These are phyloP conservation scores for Daldinia grandis DNA, from an alignment of 495 filamentous ascomycete genomes.

Conservation along the genomic window DNA sequence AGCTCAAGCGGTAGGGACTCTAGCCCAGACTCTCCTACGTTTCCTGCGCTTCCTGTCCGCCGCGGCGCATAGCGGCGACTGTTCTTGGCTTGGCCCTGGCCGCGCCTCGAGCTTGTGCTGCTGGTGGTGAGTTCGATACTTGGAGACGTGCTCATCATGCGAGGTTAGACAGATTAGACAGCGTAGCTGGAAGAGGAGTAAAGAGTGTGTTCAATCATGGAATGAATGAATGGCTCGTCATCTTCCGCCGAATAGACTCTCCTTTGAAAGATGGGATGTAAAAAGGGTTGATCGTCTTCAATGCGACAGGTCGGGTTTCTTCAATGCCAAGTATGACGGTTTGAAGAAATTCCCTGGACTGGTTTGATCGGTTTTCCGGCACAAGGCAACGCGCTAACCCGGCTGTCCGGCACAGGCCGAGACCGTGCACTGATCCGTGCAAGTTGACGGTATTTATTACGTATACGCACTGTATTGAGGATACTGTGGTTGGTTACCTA, in stretches of 20 bases:
- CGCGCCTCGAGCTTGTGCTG: slow-evolving; percentile 7
- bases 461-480: slow-evolving; percentile 4
- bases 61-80: slow-evolving; percentile 15
- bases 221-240: slow-evolving; percentile 39
- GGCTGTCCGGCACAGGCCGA: slow-evolving; percentile 45
- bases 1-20: slow-evolving; percentile 41
- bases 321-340: slow-evolving; percentile 41
- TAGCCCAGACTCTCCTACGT: slow-evolving; percentile 10
- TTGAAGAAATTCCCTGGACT: slow-evolving; percentile 37
- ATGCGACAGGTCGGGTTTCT: slow-evolving; percentile 33
- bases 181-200: slow-evolving; percentile 13
- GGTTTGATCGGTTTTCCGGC: slow-evolving; percentile 41
- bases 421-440: slow-evolving; percentile 36
- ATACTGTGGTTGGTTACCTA: background rate
- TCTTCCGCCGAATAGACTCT: slow-evolving; percentile 27
- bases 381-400: slow-evolving; percentile 39
- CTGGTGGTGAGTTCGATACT: slow-evolving; percentile 33
- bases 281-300: slow-evolving; percentile 25
- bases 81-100: background rate
- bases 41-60: slow-evolving; percentile 1
- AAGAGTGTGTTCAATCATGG: slow-evolving; percentile 37
- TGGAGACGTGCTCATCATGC: slow-evolving; percentile 39
- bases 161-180: slow-evolving; percentile 6
- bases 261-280: slow-evolving; percentile 28
- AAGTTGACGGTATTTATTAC: slow-evolving; percentile 17